Evolutionary conservation across 345 rosid species (phyloP).

Genomic region (Hevea brasiliensis): DNA sequence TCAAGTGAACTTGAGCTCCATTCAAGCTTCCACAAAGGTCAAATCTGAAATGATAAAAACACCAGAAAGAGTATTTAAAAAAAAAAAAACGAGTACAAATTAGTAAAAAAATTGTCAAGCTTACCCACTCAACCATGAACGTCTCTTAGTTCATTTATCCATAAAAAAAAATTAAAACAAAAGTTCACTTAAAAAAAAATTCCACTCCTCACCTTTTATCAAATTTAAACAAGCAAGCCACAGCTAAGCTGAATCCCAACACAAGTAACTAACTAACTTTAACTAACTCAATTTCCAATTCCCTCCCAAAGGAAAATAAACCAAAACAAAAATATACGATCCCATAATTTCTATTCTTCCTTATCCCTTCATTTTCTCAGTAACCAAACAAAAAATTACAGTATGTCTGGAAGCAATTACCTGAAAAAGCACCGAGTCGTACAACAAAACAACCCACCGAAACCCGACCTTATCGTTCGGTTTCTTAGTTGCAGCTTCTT

Average conservation of each 20-base stretch:
- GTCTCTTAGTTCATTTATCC: background rate
- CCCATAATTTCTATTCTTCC: background rate
- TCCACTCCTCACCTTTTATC: background rate
- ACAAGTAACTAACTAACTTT: background rate
- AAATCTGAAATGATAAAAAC: conserved; percentile 33
- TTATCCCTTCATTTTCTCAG: conserved; percentile 12
- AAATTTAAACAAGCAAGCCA: background rate
- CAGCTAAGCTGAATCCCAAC: conserved; percentile 1
- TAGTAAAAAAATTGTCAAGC: background rate
- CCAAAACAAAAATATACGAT: background rate
- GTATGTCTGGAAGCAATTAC: conserved; percentile 3
- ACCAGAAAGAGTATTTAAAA: background rate
- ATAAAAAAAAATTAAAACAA: background rate
- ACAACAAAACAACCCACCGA: background rate
- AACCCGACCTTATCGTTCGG: conserved; percentile 18
- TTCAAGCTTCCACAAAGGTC: conserved; percentile 37
- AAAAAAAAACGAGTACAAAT: background rate
- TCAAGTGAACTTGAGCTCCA: conserved; percentile 27
- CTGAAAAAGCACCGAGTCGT: conserved; percentile 2
- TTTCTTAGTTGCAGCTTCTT: background rate
- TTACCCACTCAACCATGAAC: background rate
- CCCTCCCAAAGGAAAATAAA: background rate
- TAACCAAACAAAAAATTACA: conserved; percentile 18
- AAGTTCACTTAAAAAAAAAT: background rate
- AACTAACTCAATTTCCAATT: conserved; percentile 10